These are phyloP conservation scores for Hypomontagnella submonticulosa DNA, from an alignment of 495 filamentous ascomycete species.

Conservation along the genomic window DNA sequence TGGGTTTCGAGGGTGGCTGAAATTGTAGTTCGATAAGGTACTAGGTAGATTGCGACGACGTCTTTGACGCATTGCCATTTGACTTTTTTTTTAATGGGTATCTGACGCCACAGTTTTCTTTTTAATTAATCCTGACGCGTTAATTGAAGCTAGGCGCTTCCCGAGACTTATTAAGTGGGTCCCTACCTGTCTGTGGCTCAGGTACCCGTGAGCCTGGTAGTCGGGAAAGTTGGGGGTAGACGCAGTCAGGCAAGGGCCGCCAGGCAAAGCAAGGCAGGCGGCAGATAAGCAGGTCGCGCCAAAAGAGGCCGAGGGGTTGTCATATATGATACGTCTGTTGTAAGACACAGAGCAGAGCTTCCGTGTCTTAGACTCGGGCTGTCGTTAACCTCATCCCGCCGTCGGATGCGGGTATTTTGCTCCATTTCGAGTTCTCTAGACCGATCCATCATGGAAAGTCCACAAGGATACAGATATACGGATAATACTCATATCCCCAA, in stretches of 20 bases:
- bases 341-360: conserved; percentile 21
- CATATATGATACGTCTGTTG: neutral
- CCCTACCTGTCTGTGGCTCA: conserved; percentile 29
- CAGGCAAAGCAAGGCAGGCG: too few relatives aligned
- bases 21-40: conserved; percentile 1
- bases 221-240: conserved; percentile 21
- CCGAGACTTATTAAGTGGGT: conserved; percentile 40
- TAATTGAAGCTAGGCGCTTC: conserved; percentile 20
- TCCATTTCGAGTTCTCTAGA: conserved; percentile 8
- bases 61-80: conserved; percentile 29
- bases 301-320: conserved; percentile 14
- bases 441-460: conserved; percentile 1
- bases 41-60: conserved; percentile 11
- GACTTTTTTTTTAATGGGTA: conserved; percentile 42
- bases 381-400: neutral
- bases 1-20: conserved; percentile 8
- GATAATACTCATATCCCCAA: neutral
- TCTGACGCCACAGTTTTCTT: conserved; percentile 33
- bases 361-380: conserved; percentile 15
- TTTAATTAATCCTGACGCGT: conserved; percentile 24
- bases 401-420: neutral
- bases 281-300: conserved; percentile 9
- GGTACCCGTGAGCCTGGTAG: conserved; percentile 35
- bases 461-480: neutral
- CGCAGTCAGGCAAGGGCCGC: conserved; percentile 7